Base-by-base conservation (phyloP, 331 rosid species). In the Quercus tomentella region DNA sequence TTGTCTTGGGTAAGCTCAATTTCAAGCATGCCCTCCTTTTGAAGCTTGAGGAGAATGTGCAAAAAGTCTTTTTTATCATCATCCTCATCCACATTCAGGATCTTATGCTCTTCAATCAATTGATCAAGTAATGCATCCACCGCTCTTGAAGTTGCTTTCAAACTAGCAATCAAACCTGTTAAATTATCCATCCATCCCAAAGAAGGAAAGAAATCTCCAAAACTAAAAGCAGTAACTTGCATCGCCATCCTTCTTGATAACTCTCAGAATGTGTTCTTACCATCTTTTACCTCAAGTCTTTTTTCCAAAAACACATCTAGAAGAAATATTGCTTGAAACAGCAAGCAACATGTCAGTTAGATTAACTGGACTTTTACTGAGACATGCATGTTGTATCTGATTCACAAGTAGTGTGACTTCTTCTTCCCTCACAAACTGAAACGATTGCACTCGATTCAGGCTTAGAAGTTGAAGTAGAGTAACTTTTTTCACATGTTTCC, bases 181-280 rank as follows among this genome's bases (percentile, higher is more conserved):
- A 85, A 51, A 57, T 20, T 16, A 77, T 89, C 96, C 16, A 92
- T 10, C 91, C 89, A 89, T 4, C 87, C 72, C n/a, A 82, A 67
- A 22, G 3, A 76, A 62, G 92, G 91, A n/a, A 83, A 80, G n/a
- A 75, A 76, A 83, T 89, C 87, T 5, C 82, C 77, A 17, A 87
- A 49, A 0, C 85, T 62, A 52, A 90, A 87, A 9, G 67, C 26
- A 25, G 5, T 0, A 0, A 85, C 0, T 14, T 81, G 57, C 20
- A 7, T 3, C 88, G 70, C 31, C 35, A 52, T n/a, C 11, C 23
- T 58, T 65, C 84, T 86, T 1, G 84, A n/a, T 0, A 77, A 5
- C 8, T 73, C 84, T 18, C 75, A 80, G 4, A 87, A 80, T 1
- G 15, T 61, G 10, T 3, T 30, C 12, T 37, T 30, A 30, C 74